Conservation (phyloP, 2,329 filamentous ascomycete species). For the Cladosporium sp. region DNA sequence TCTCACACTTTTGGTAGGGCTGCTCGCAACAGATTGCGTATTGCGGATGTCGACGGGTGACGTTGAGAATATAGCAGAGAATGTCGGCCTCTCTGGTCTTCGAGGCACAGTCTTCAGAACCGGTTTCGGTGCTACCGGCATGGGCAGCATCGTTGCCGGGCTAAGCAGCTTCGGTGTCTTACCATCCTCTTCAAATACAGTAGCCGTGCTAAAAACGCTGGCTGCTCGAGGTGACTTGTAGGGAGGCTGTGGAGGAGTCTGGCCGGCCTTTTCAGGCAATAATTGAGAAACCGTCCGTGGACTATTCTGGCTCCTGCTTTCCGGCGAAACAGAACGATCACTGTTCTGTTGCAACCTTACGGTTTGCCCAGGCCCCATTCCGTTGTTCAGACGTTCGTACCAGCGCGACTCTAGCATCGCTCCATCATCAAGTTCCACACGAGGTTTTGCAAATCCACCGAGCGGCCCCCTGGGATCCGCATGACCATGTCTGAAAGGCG, state of each 20-base stretch:
- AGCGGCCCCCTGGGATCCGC: conserved; percentile 25
- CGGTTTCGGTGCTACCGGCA: conserved; percentile 23
- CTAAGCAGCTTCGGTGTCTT: conserved; percentile 21
- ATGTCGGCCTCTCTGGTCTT: conserved; percentile 1
- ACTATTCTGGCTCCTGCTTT: conserved; percentile 31
- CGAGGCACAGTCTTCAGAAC: conserved; percentile 9
- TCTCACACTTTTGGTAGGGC: conserved; percentile 15
- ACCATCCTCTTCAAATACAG: conserved; percentile 39
- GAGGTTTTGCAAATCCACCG: conserved; percentile 19
- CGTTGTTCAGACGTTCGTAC: conserved; percentile 3
- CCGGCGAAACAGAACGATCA: conserved; percentile 23
- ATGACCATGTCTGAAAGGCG: conserved; percentile 27
- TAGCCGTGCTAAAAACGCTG: conserved; percentile 31
- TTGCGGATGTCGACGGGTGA: not conserved
- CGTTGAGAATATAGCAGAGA: conserved; percentile 13
- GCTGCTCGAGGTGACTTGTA: conserved; percentile 27
- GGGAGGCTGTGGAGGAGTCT: conserved; percentile 22
- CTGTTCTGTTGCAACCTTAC: not conserved
- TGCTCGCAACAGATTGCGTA: not conserved
- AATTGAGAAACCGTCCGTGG: conserved; percentile 35
- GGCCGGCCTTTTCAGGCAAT: conserved; percentile 36
- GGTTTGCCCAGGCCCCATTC: not conserved
- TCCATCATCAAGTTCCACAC: conserved; percentile 14
- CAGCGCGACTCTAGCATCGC: not conserved
- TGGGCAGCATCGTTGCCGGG: conserved; percentile 19